These are phyloP conservation scores for Colletotrichum aenigma DNA, from an alignment of 2,329 filamentous ascomycete genomes.

Conservation along the genomic window DNA sequence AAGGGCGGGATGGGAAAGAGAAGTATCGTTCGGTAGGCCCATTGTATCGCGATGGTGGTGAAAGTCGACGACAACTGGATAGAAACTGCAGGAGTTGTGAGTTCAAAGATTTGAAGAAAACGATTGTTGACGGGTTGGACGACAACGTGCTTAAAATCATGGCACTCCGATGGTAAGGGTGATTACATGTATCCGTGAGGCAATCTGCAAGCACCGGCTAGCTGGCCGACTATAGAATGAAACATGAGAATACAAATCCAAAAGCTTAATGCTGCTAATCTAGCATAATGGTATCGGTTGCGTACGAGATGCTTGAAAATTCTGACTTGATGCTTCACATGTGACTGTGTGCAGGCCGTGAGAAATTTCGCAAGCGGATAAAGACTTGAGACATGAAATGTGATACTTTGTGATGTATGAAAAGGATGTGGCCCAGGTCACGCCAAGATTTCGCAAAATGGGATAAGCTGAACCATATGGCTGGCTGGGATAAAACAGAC, in stretches of 20 bases:
- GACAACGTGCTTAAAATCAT: not conserved
- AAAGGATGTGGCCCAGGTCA: not conserved
- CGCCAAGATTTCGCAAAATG: rapidly evolving
- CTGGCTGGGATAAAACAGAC: not conserved
- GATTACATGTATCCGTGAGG: no score
- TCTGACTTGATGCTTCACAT: not conserved
- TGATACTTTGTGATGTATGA: not conserved
- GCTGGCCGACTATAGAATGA: no score
- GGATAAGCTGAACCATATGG: not conserved
- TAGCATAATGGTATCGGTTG: not conserved
- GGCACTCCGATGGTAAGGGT: not conserved
- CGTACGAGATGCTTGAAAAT: not conserved
- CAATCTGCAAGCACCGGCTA: not conserved
- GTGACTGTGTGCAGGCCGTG: not conserved
- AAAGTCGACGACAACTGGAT: no score
- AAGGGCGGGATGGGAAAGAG: not conserved
- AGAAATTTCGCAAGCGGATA: not conserved
- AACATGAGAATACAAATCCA: not conserved
- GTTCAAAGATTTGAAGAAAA: not conserved
- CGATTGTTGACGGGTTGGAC: not conserved
- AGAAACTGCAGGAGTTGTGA: rapidly evolving
- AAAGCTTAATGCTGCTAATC: not conserved
- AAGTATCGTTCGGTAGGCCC: not conserved
- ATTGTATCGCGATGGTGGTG: not conserved
- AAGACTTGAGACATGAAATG: not conserved